Conservation (phyloP, 371 early-diverging fungal genomes). For the Mortierella sp. region DNA sequence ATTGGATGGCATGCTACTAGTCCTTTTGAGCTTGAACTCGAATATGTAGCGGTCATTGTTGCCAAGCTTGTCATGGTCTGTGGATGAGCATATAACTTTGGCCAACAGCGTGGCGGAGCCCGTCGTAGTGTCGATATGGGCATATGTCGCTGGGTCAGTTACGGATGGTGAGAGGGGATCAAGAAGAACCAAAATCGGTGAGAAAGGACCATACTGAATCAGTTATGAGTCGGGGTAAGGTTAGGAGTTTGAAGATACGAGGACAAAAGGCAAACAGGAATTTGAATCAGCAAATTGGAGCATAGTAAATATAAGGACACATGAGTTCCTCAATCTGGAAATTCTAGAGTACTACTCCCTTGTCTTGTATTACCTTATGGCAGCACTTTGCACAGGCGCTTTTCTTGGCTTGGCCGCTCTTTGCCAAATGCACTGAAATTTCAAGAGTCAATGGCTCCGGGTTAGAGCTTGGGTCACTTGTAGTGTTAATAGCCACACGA, state of each 20-base stretch:
- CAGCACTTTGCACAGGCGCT: constrained; percentile 56
- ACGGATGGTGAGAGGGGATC: constrained; percentile 39
- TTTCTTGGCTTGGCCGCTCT: constrained; percentile 41
- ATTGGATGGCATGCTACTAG: constrained; percentile 22
- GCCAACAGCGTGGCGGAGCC: constrained; percentile 49
- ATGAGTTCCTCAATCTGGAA: no score
- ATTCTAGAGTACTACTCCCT: not conserved
- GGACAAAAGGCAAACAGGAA: not conserved
- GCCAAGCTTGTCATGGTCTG: constrained; percentile 51
- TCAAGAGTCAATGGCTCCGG: constrained; percentile 41
- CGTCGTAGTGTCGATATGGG: constrained; percentile 43
- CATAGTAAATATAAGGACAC: not conserved
- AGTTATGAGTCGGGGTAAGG: not conserved
- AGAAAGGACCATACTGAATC: constrained; percentile 42
- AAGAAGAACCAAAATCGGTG: constrained; percentile 39
- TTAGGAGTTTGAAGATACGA: not conserved
- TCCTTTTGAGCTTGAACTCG: constrained; percentile 44
- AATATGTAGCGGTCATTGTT: constrained; percentile 54
- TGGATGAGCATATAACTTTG: constrained; percentile 53
- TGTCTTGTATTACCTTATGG: constrained; percentile 33
- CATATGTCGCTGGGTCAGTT: constrained; percentile 33
- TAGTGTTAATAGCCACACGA: constrained; percentile 49
- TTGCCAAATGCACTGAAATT: constrained; percentile 44
- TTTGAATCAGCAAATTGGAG: not conserved
- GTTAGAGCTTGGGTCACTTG: constrained; percentile 35